Evolutionary conservation across 73 alveolate genomes (phyloP).

Genomic region (Paramecium biaurelia): DNA sequence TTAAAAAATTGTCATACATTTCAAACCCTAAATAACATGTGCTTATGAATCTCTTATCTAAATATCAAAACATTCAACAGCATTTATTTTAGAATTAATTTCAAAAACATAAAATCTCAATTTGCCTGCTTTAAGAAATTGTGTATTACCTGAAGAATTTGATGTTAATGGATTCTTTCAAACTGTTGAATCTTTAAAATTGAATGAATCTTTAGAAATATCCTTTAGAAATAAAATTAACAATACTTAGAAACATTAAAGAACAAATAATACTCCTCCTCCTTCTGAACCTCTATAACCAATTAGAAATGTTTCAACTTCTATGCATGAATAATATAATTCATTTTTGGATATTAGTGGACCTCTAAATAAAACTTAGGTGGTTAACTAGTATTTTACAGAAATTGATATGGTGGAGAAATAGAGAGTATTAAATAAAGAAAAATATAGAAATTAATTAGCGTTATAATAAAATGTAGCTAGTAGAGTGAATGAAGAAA

Average conservation of each 20-base stretch:
- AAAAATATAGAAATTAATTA: neutral
- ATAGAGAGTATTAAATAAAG: neutral
- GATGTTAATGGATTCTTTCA: constrained; percentile 40
- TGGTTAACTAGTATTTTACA: neutral
- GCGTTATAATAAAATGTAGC: neutral
- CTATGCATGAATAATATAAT: neutral
- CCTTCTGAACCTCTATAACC: neutral
- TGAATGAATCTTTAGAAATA: constrained; percentile 20
- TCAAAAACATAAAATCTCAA: constrained; percentile 24
- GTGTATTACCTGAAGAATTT: constrained; percentile 30
- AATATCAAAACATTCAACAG: constrained; percentile 15
- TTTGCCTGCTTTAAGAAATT: neutral
- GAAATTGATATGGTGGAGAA: neutral
- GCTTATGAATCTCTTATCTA: neutral
- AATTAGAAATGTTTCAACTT: neutral
- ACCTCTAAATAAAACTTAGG: neutral
- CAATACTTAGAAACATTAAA: neutral
- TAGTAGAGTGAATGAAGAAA: neutral
- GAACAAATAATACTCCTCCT: neutral
- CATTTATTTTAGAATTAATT: neutral
- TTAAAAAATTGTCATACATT: neutral
- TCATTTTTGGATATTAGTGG: neutral
- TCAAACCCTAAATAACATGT: neutral
- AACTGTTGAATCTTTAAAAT: neutral
- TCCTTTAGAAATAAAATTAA: constrained; percentile 18